Evolutionary conservation across 179 eudicot genomes (phyloP).

Genomic region (Silene noctiflora): DNA sequence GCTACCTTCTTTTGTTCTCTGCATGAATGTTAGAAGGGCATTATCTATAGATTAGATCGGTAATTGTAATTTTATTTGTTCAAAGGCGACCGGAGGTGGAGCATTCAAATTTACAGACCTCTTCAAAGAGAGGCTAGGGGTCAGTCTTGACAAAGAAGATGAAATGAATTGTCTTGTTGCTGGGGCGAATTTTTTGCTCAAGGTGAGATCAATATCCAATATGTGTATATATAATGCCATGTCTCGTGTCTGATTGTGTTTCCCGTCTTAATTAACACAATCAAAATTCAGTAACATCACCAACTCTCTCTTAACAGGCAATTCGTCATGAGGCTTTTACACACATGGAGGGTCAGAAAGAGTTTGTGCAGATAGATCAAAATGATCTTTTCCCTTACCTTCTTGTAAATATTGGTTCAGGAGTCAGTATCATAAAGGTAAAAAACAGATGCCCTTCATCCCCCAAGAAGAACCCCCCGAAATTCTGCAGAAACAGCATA

Average conservation of each 20-base stretch:
- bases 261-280: not conserved
- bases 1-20: not conserved
- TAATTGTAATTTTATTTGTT: conserved; percentile 24
- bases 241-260: not conserved
- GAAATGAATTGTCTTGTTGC: conserved; percentile 94
- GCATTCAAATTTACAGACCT: conserved; percentile 89
- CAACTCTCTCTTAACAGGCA: conserved; percentile 45
- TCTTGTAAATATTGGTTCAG: conserved; percentile 95
- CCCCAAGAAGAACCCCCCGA: no score
- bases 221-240: not conserved
- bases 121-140: conserved; percentile 92
- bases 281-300: not conserved
- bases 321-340: conserved; percentile 98
- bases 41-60: not conserved
- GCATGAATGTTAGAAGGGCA: not conserved
- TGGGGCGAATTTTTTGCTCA: conserved; percentile 90
- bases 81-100: conserved; percentile 99
- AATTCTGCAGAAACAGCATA: not conserved
- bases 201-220: conserved; percentile 47
- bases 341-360: conserved; percentile 89
- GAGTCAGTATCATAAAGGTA: conserved; percentile 99
- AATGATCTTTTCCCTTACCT: conserved; percentile 91
- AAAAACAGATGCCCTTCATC: not conserved
- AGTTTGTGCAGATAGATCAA: conserved; percentile 93
- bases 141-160: conserved; percentile 93